Evolutionary conservation across 768 basidiomycete genomes (phyloP).

Genomic region (Xerocomellus dryophilus): DNA sequence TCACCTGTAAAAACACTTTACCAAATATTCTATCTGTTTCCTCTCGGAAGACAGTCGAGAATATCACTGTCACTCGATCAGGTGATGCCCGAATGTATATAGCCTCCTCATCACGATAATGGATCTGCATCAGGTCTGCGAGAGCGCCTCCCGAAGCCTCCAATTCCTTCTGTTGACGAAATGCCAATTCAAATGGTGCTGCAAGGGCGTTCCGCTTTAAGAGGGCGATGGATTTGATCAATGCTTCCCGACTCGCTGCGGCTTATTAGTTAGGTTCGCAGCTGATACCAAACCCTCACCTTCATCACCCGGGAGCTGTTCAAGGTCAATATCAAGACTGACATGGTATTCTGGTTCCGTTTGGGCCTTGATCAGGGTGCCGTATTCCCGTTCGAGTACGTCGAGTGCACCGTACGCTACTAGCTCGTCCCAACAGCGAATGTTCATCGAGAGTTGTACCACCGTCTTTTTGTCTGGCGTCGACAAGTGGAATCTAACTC

Average conservation of each 20-base stretch:
- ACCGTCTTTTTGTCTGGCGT: conserved; percentile 82
- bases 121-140: conserved; percentile 87
- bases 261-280: conserved; percentile 6
- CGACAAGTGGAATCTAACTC: conserved; percentile 90
- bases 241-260: conserved; percentile 72
- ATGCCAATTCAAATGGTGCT: conserved; percentile 90
- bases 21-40: conserved; percentile 97
- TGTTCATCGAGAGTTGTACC: conserved; percentile 90
- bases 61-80: conserved; percentile 97
- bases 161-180: conserved; percentile 78
- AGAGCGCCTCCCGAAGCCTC: conserved; percentile 64
- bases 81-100: conserved; percentile 91
- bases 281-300: conserved; percentile 47
- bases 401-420: conserved; percentile 81
- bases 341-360: conserved; percentile 89
- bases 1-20: conserved; percentile 95
- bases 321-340: conserved; percentile 82
- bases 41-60: conserved; percentile 94
- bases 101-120: conserved; percentile 95
- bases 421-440: conserved; percentile 95
- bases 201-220: conserved; percentile 92
- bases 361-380: conserved; percentile 57
- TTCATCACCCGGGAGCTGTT: conserved; percentile 74
- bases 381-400: conserved; percentile 81
- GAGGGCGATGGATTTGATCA: conserved; percentile 78